These are phyloP conservation scores for Citrus sinensis DNA, from an alignment of 345 rosid species.

Conservation along the genomic window DVS_A1.0 CM039165.1:26912501-26913000, in stretches of 20 bases:
- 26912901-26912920: no score
- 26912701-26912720: no score
- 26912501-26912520: conserved; percentile 8
- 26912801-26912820: not conserved
- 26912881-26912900: no score
- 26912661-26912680: not conserved
- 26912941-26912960: no score
- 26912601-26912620: not conserved
- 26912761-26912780: not conserved
- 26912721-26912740: no score
- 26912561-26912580: not conserved
- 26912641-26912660: not conserved
- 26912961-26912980: not conserved
- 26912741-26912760: no score
- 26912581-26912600: not conserved
- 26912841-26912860: no score
- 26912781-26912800: not conserved
- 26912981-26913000: no score
- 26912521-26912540: not conserved
- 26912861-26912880: no score
- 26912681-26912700: not conserved
- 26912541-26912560: not conserved
- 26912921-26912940: no score
- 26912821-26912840: not conserved
- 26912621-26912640: not conserved